These are phyloP conservation scores for Phytophthora sansomeana DNA, from an alignment of 352 stramenopile species.

Conservation along the genomic window DNA sequence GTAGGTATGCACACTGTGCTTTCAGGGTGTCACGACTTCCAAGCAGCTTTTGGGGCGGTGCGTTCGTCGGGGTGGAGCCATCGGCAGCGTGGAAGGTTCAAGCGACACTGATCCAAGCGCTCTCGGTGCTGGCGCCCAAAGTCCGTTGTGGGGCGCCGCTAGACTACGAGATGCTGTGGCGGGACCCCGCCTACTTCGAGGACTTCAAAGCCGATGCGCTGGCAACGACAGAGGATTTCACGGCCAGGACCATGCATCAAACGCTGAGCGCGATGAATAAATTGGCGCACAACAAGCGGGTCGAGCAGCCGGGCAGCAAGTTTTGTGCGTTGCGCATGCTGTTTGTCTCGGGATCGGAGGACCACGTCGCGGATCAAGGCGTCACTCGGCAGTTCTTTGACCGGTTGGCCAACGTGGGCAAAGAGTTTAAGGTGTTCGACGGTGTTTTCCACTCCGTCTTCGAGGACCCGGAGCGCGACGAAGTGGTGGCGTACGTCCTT, in stretches of 20 bases:
- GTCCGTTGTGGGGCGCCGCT: conserved; percentile 47
- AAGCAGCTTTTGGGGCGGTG: conserved; percentile 50
- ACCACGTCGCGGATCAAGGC: conserved; percentile 45
- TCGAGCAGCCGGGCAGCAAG: conserved; percentile 14
- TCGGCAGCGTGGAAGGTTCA: conserved; percentile 51
- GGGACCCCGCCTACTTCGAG: conserved; percentile 47
- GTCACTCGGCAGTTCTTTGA: conserved; percentile 42
- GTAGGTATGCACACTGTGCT: conserved; percentile 60
- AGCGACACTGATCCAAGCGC: conserved; percentile 42
- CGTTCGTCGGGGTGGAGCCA: conserved; percentile 53
- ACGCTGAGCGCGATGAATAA: conserved; percentile 32
- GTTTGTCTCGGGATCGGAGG: conserved; percentile 45
- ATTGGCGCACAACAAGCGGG: conserved; percentile 24
- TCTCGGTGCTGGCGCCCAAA: conserved; percentile 46
- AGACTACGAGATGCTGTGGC: conserved; percentile 44
- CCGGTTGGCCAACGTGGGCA: conserved; percentile 47
- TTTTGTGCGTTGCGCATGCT: conserved; percentile 32
- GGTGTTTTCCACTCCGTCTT: conserved; percentile 58
- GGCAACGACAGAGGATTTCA: conserved; percentile 53
- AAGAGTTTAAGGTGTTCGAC: conserved; percentile 56
- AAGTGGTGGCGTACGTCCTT: conserved; percentile 25
- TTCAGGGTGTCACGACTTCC: conserved; percentile 50
- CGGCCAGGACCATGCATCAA: conserved; percentile 40
- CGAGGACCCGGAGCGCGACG: conserved; percentile 50
- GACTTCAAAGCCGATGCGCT: conserved; percentile 61